Evolutionary conservation across 2,329 filamentous ascomycete species (phyloP), one percentile per base, ranked within the genome.

Genomic region (Epicoccum sorghinum): DNA sequence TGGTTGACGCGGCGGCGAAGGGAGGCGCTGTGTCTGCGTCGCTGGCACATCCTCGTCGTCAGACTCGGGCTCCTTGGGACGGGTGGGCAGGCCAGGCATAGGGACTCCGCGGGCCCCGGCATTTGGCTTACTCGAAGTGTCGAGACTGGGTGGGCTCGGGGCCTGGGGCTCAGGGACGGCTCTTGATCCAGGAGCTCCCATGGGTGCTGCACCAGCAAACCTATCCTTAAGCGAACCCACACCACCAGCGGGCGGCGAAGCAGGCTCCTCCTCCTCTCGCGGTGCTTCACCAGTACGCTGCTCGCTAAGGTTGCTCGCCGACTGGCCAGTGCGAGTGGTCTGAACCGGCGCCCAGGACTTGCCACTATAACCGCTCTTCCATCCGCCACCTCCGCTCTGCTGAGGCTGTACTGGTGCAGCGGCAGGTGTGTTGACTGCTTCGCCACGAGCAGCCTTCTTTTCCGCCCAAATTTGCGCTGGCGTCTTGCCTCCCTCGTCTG

Each of bases 401-500:
- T 96, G 91, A 45, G 82, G 80, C 30, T 69, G 63, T 6, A 74
- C 54, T 10, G 67, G 60, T 2, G 69, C 57, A 41, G 74, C 69
- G 38, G 83, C 70, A 18, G 79, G 73, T 45, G 80, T 74, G 25
- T 79, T 77, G 44, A 82, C 78, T 45, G 72, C 62, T 22, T 83
- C 86, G 53, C 88, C 83, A 73, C 95, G 87, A 57, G 87, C 88
- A 33, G 90, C 93, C 80, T 98, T 98, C 80, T 93, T 96, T 80
- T 99, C 95, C 0, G 93, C 93, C 95, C 95, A 99, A 32, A 96
- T 79, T 75, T 99, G 95, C 27, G 95, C 93, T 6, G 95, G 95
- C 4, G 95, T 98, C 81, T 98, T 99, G 58, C 95, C 95, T 59
- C 90, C 93, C 74, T 96, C 82, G 63, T 97, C 93, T 13, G 95